Evolutionary conservation across 2,329 filamentous ascomycete species (phyloP).

Genomic region (Colletotrichum acutatum): DNA sequence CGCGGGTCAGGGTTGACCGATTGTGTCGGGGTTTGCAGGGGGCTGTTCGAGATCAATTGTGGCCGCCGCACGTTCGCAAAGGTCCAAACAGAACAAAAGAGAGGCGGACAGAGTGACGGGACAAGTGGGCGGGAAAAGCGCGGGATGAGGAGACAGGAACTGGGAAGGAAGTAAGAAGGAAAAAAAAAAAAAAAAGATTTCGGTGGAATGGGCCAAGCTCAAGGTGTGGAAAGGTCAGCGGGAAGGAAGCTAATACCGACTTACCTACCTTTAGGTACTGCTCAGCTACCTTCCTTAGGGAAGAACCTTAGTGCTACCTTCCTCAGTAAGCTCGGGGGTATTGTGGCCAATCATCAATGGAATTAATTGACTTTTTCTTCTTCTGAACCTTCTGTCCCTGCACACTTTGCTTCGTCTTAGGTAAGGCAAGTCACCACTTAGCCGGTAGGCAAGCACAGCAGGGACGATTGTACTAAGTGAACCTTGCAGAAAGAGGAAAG

Average conservation of each 20-base stretch:
- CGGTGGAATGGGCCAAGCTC: not conserved
- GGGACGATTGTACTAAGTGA: not conserved
- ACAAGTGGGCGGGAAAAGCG: slow-evolving; percentile 3
- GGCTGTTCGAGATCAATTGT: slow-evolving; percentile 24
- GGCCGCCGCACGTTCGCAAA: not conserved
- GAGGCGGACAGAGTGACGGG: not conserved
- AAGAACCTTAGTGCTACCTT: not conserved
- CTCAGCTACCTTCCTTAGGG: too few relatives aligned
- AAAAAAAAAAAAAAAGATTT: not conserved
- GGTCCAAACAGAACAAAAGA: not conserved
- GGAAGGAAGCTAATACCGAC: not conserved
- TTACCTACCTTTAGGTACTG: not conserved
- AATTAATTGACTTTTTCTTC: not conserved
- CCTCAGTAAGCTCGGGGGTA: not conserved
- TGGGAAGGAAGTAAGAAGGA: not conserved
- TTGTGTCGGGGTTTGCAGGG: slow-evolving; percentile 20
- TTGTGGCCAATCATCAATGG: not conserved
- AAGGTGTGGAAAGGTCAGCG: not conserved
- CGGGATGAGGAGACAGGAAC: not conserved
- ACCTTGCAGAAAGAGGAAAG: not conserved
- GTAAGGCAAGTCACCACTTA: not conserved
- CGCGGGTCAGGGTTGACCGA: slow-evolving; percentile 7
- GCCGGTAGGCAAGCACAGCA: too few relatives aligned
- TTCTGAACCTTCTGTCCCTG: not conserved
- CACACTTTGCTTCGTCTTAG: not conserved